Percentiles rank a stretch among this genome's conserved stretches.
Conservation (phyloP, 2,329 filamentous ascomycete species). For the Davidsoniella virescens region DNA sequence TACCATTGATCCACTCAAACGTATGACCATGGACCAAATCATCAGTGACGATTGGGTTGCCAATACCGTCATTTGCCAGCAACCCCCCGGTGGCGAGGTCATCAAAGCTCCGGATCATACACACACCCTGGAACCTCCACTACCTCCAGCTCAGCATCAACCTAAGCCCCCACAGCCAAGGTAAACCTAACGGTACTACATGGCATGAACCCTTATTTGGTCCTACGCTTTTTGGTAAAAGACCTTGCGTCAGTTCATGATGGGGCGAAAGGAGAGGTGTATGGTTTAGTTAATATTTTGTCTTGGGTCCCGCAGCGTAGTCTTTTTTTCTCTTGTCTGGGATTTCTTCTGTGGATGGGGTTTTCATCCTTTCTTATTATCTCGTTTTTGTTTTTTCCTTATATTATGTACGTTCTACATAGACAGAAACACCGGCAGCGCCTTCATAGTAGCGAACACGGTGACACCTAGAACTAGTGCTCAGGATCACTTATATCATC, state of each 20-base stretch:
- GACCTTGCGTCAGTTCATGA: too few species aligned
- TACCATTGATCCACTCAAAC: slow-evolving; percentile 66
- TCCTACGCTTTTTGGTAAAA: too few species aligned
- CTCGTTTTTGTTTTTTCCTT: not conserved
- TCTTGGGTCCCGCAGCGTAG: too few species aligned
- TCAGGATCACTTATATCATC: too few species aligned
- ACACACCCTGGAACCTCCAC: slow-evolving; percentile 67
- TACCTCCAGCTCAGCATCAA: slow-evolving; percentile 21
- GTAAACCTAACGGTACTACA: not conserved
- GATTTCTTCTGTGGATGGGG: too few species aligned
- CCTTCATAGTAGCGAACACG: too few species aligned
- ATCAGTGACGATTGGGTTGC: slow-evolving; percentile 82
- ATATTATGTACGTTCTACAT: not conserved
- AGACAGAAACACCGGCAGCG: not conserved
- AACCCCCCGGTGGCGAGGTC: slow-evolving; percentile 53
- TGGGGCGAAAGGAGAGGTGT: not conserved
- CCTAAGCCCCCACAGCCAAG: slow-evolving; percentile 3
- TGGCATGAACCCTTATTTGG: not conserved
- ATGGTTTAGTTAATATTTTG: not conserved
- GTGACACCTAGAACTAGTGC: too few species aligned
- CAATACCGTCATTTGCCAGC: slow-evolving; percentile 67
- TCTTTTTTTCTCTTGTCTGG: too few species aligned
- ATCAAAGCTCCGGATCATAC: slow-evolving; percentile 60
- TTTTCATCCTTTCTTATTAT: too few species aligned
- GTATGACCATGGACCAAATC: slow-evolving; percentile 75